A percentile compares a stretch with the other conserved stretches of the same genome.
phyloP scores from a whole-genome alignment of 1,139 yeast genomes.

The Saccharomyces hybrid region DNA sequence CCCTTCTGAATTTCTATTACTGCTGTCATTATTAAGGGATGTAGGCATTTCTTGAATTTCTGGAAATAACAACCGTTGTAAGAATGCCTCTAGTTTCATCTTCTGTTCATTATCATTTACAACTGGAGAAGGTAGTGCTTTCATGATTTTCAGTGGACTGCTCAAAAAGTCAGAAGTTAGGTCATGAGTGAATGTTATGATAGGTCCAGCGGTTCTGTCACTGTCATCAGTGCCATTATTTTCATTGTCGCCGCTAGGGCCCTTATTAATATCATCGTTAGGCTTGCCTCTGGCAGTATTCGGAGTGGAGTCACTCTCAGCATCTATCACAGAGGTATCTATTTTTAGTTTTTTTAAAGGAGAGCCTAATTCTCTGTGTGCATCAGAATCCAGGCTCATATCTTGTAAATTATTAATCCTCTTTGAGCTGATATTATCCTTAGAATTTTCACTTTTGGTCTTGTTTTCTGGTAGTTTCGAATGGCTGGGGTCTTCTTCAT shows the following conservation, averaged over 20 bases:
- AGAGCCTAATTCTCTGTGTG: slow-evolving; percentile 22
- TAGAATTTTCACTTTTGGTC: background rate
- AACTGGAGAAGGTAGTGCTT: slow-evolving; percentile 1
- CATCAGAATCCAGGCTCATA: slow-evolving; percentile 6
- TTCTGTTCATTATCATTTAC: slow-evolving; percentile 18
- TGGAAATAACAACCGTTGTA: slow-evolving; percentile 28
- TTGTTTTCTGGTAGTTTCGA: background rate
- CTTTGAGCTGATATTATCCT: background rate
- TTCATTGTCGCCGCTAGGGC: background rate
- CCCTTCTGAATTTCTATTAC: background rate
- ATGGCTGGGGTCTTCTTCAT: background rate
- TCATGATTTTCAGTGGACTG: slow-evolving; percentile 10
- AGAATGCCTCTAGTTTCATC: slow-evolving; percentile 26
- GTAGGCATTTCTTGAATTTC: slow-evolving; percentile 13
- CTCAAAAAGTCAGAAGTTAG: slow-evolving; percentile 9
- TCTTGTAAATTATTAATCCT: slow-evolving; percentile 6
- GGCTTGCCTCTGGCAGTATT: background rate
- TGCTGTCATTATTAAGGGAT: background rate
- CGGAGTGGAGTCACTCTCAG: background rate
- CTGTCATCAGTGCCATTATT: background rate
- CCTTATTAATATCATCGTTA: background rate
- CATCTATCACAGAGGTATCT: slow-evolving; percentile 6
- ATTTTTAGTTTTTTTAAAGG: slow-evolving; percentile 24
- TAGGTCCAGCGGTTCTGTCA: slow-evolving; percentile 6
- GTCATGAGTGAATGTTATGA: slow-evolving; percentile 20